Evolutionary conservation across 2,329 filamentous ascomycete genomes (phyloP).

Genomic region (Ceratocystis eucalypticola): DNA sequence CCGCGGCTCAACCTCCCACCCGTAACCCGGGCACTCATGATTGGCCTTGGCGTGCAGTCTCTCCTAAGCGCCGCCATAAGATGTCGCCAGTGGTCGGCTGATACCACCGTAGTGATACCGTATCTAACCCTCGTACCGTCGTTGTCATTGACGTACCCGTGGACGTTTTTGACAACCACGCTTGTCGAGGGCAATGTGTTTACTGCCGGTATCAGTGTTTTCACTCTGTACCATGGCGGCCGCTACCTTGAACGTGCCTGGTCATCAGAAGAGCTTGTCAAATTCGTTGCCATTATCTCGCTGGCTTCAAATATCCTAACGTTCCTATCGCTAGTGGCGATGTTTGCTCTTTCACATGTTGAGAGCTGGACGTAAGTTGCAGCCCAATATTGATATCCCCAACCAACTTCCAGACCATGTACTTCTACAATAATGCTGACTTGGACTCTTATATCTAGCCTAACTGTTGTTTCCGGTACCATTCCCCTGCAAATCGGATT

Average conservation of each 20-base stretch:
- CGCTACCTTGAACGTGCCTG: conserved; percentile 92
- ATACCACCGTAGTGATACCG: conserved; percentile 58
- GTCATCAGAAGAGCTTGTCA: conserved; percentile 82
- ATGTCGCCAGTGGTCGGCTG: conserved; percentile 52
- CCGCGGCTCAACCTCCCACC: conserved; percentile 84
- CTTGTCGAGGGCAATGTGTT: conserved; percentile 90
- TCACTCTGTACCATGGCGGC: conserved; percentile 80
- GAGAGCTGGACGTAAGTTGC: conserved; percentile 53
- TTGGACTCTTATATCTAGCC: conserved; percentile 33
- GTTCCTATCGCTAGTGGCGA: conserved; percentile 59
- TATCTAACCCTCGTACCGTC: conserved; percentile 81
- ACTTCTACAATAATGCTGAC: too few relatives aligned
- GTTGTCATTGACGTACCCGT: conserved; percentile 73
- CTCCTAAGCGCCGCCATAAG: conserved; percentile 69
- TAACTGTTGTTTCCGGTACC: conserved; percentile 75
- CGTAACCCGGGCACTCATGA: conserved; percentile 69
- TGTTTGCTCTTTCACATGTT: conserved; percentile 55
- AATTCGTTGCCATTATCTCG: conserved; percentile 67
- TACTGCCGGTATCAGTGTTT: conserved; percentile 61
- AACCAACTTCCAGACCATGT: conserved; percentile 19
- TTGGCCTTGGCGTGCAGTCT: conserved; percentile 61
- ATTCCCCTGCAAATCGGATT: conserved; percentile 84
- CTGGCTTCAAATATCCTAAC: conserved; percentile 68
- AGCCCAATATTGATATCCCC: background rate
- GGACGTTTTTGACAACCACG: conserved; percentile 77